Evolutionary conservation across 768 basidiomycete genomes (phyloP).

Genomic region (Rhodotorula toruloides): DNA sequence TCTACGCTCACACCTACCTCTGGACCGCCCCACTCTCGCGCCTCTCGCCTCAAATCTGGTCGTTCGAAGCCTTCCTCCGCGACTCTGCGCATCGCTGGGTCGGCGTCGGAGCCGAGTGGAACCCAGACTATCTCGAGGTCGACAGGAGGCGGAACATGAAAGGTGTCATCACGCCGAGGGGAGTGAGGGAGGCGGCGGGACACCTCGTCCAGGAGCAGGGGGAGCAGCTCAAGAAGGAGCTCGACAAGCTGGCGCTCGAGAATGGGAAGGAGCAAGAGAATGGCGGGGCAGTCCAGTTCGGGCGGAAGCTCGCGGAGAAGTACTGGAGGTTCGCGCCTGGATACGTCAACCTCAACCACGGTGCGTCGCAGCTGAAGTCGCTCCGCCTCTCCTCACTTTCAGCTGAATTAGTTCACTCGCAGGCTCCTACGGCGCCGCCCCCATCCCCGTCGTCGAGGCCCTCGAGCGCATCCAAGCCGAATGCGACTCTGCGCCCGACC

Average conservation of each 20-base stretch:
- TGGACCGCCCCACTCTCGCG: conserved; percentile 52
- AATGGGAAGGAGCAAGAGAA: background rate
- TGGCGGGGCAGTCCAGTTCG: conserved; percentile 13
- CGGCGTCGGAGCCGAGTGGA: conserved; percentile 46
- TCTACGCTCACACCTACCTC: conserved; percentile 68
- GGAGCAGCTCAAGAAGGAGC: background rate
- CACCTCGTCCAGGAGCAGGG: background rate
- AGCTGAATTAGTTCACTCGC: background rate
- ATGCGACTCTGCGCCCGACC: conserved; percentile 21
- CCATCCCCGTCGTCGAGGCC: conserved; percentile 19
- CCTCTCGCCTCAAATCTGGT: conserved; percentile 66
- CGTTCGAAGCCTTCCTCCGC: conserved; percentile 70
- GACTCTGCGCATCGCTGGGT: conserved; percentile 77
- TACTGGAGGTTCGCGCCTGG: conserved; percentile 32
- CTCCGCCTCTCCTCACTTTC: background rate
- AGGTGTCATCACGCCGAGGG: conserved; percentile 38
- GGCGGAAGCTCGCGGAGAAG: conserved; percentile 28
- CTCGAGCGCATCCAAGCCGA: conserved; percentile 7
- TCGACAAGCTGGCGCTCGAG: background rate
- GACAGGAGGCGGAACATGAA: conserved; percentile 54
- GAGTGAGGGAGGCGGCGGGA: background rate
- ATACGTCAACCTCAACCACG: conserved; percentile 38
- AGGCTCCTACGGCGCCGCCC: conserved; percentile 36
- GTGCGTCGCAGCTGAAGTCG: background rate
- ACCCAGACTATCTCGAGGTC: conserved; percentile 53